A percentile compares a stretch with the other conserved stretches of the same genome.
These are phyloP conservation scores for Saussurea involucrata DNA, from an alignment of 129 eudicot species.

Conservation along the genomic window DNA sequence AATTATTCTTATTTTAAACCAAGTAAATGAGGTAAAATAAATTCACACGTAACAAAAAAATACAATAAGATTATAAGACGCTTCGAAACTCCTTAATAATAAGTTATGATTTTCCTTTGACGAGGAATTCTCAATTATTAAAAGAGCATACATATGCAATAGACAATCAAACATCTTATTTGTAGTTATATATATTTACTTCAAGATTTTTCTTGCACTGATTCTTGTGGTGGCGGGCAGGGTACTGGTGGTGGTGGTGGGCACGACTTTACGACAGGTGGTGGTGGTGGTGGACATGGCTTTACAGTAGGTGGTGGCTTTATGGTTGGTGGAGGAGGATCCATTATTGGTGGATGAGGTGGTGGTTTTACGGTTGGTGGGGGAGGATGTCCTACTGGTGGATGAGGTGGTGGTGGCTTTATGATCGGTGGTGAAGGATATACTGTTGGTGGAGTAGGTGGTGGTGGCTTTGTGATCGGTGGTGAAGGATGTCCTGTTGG, in stretches of 20 bases:
- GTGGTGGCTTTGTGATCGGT: background rate
- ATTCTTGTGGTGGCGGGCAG: slow-evolving; percentile 17
- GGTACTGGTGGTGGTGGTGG: background rate
- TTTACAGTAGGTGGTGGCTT: slow-evolving; percentile 16
- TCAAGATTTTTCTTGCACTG: slow-evolving; percentile 16
- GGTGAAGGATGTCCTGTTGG: background rate
- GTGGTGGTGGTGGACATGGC: slow-evolving; percentile 22
- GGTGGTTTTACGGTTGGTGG: background rate
- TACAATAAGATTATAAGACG: background rate
- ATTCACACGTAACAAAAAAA: background rate
- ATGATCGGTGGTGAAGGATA: background rate
- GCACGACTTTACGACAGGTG: slow-evolving; percentile 1
- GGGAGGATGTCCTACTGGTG: too few relatives aligned
- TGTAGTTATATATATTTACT: background rate
- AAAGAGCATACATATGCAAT: background rate
- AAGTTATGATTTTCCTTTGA: background rate
- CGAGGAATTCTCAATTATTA: slow-evolving; percentile 4
- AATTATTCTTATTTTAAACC: background rate
- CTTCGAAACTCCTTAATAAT: slow-evolving; percentile 3
- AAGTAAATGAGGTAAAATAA: background rate
- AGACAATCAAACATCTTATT: background rate
- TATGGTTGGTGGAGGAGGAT: slow-evolving; percentile 12
- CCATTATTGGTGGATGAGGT: slow-evolving; percentile 9
- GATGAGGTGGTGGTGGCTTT: background rate
- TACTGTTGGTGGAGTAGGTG: background rate